Percentiles rank a stretch among this genome's conserved stretches.
phyloP scores from a whole-genome alignment of 805 yeast genomes.

The Candida lessepsii region DNA sequence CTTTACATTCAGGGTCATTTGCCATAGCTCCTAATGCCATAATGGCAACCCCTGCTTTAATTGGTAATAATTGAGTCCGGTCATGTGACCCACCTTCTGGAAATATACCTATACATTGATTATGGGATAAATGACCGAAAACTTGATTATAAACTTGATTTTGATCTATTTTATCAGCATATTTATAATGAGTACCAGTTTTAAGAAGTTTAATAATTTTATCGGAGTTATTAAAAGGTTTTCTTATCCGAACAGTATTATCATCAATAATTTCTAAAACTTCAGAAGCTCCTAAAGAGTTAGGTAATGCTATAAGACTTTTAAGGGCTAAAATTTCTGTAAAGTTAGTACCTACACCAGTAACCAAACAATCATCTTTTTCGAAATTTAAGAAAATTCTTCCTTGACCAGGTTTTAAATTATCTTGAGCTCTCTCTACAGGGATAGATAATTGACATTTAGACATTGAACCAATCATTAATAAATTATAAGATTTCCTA shows the following conservation, averaged over 20 bases:
- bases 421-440: constrained; percentile 89
- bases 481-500: constrained; percentile 64
- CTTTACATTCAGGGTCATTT: constrained; percentile 68
- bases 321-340: constrained; percentile 57
- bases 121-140: constrained; percentile 75
- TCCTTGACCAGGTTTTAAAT: constrained; percentile 66
- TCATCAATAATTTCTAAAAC: constrained; percentile 68
- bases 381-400: constrained; percentile 54
- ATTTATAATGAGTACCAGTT: constrained; percentile 58
- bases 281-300: constrained; percentile 72
- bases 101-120: constrained; percentile 86
- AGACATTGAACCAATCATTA: constrained; percentile 73
- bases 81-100: constrained; percentile 99
- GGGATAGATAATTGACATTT: constrained; percentile 81
- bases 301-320: constrained; percentile 76
- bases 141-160: constrained; percentile 79
- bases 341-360: constrained; percentile 69
- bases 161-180: constrained; percentile 85
- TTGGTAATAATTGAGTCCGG: constrained; percentile 83
- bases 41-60: constrained; percentile 96
- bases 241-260: constrained; percentile 63
- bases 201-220: constrained; percentile 44
- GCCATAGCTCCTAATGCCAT: constrained; percentile 97
- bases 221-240: constrained; percentile 59
- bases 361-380: constrained; percentile 50